Evolutionary conservation across 78 protist genomes (phyloP).

Genomic region (Dictyostelium capitatum): DNA sequence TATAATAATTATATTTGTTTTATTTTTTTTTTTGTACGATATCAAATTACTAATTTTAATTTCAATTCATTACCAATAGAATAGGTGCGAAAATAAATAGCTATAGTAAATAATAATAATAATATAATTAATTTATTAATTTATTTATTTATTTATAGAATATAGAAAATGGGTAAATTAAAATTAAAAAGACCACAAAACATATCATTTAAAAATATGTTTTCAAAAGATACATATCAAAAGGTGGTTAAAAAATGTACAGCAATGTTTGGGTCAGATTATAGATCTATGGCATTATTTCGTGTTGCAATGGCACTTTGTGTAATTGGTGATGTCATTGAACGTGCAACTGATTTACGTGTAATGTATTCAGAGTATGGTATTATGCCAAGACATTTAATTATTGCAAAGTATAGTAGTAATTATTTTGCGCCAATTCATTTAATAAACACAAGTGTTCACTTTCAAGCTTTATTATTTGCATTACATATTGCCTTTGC

Average conservation of each 20-base stretch:
- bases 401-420: neutral
- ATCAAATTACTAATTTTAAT: too few relatives aligned
- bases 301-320: slow-evolving; percentile 59
- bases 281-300: slow-evolving; percentile 51
- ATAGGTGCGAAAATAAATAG: too few relatives aligned
- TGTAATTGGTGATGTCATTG: slow-evolving; percentile 68
- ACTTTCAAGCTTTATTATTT: slow-evolving; percentile 17
- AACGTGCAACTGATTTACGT: slow-evolving; percentile 36
- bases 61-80: too few relatives aligned
- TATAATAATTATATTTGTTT: too few relatives aligned
- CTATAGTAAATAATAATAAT: too few relatives aligned
- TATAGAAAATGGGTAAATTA: slow-evolving; percentile 1
- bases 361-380: slow-evolving; percentile 56
- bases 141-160: too few relatives aligned
- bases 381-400: slow-evolving; percentile 42
- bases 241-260: neutral
- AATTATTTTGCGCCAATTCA: slow-evolving; percentile 51
- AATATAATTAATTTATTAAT: too few relatives aligned
- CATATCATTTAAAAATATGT: neutral
- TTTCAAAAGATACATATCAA: neutral
- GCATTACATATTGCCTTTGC: slow-evolving; percentile 9
- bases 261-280: slow-evolving; percentile 42
- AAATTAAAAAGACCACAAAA: slow-evolving; percentile 26
- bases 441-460: slow-evolving; percentile 6
- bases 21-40: too few relatives aligned